Evolutionary conservation across 495 filamentous ascomycete species (phyloP).

Genomic region (Neohortaea acidophila): DNA sequence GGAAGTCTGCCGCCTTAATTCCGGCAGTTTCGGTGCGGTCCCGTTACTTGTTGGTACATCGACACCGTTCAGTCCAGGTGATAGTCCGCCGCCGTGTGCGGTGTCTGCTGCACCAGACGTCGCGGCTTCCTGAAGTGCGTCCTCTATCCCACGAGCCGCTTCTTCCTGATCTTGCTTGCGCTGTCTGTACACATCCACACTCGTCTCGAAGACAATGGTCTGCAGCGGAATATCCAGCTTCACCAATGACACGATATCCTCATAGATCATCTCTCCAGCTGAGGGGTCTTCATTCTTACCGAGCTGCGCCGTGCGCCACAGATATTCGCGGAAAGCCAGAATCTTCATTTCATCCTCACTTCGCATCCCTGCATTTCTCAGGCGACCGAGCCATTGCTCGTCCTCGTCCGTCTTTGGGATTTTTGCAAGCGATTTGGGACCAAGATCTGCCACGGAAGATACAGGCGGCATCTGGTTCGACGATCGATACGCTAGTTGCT

Average conservation of each 20-base stretch:
- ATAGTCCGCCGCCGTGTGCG: too few species aligned
- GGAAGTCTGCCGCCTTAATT: constrained; percentile 6
- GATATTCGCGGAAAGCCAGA: constrained; percentile 71
- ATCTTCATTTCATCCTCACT: constrained; percentile 83
- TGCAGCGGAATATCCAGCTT: constrained; percentile 60
- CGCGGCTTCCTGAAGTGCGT: constrained; percentile 84
- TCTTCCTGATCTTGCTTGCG: constrained; percentile 7
- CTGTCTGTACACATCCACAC: constrained; percentile 26
- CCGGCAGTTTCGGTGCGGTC: constrained; percentile 3
- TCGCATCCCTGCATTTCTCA: constrained; percentile 71
- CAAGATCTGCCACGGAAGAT: constrained; percentile 32
- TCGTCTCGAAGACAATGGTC: constrained; percentile 83
- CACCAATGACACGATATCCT: constrained; percentile 54
- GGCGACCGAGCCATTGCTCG: constrained; percentile 75
- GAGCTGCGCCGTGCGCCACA: constrained; percentile 67
- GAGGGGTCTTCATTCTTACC: constrained; percentile 41
- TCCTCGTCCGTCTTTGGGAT: constrained; percentile 78
- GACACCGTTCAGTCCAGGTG: neutral
- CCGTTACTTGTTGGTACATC: neutral
- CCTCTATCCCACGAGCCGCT: constrained; percentile 40
- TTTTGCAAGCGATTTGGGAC: constrained; percentile 33
- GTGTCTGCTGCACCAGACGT: constrained; percentile 25
- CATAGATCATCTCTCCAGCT: constrained; percentile 36
- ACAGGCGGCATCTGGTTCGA: constrained; percentile 25
- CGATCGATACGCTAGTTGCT: constrained; percentile 13